Conservation (phyloP, 306 rosid species). For the Quercus gilva region DNA sequence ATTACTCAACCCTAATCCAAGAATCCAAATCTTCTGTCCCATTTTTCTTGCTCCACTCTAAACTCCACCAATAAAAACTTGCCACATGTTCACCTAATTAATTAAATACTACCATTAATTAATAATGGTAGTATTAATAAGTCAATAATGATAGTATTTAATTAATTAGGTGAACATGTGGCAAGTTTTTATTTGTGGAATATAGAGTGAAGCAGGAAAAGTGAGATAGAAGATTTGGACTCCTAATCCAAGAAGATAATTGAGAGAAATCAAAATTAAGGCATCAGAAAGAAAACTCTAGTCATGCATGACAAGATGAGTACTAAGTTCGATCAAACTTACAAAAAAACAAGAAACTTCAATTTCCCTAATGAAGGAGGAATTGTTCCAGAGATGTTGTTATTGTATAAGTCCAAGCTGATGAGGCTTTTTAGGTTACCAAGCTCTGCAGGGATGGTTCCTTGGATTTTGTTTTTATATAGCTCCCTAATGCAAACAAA, state of each 20-base stretch:
- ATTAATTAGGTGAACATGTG: no score
- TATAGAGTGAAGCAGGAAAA: no score
- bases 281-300: conserved; percentile 4
- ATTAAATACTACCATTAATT: no score
- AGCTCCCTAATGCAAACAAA: conserved; percentile 63
- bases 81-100: no score
- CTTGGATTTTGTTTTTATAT: conserved; percentile 89
- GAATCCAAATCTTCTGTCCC: no score
- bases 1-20: background rate
- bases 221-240: no score
- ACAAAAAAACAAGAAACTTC: conserved; percentile 93
- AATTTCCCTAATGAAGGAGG: conserved; percentile 75
- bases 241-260: background rate
- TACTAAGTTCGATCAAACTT: conserved; percentile 36
- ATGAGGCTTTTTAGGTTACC: conserved; percentile 80
- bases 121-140: no score
- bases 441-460: conserved; percentile 81
- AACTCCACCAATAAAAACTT: no score
- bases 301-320: background rate
- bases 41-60: no score
- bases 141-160: no score
- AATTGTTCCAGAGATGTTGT: conserved; percentile 80
- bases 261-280: background rate
- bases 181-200: no score
- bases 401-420: conserved; percentile 90